Evolutionary conservation across 2,329 filamentous ascomycete species (phyloP), one percentile per base, ranked within the genome.

Genomic region (Aspergillus japonicus): DNA sequence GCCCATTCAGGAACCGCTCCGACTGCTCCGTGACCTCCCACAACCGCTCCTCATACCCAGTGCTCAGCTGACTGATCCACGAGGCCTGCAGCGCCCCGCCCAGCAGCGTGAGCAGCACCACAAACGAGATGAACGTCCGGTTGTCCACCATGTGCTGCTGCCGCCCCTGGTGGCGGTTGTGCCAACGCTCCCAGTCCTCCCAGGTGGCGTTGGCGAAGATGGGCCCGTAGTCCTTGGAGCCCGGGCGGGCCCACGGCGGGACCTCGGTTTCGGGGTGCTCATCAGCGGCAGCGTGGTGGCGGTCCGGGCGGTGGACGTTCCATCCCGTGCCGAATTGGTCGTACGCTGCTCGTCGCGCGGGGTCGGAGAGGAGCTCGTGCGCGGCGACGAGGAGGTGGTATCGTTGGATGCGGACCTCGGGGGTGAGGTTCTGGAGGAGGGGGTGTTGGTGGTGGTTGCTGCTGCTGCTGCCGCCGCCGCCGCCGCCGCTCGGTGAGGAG

Each of bases 181-280:
- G 84, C 88, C 89, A 96, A 49, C 83, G 83, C 78, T 96, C 91
- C 93, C 93, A 97, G 74, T 99, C 95, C 73, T 99, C 95, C 95
- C 95, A 99, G 0, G 95, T 98, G 0, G 92, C 95, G 73, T 98
- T 98, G 67, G 80, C 74, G 69, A 81, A 84, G 52, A 88, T 85
- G 73, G 71, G 81, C 58, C 69, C 78, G 68, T 70, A 66, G 1
- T 67, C 57, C 3, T 63, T 57, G 14, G 59, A 60, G n/a, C 62
- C 66, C 2, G 63, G 52, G 16, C 56, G 39, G 12, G 60, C 50
- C 65, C 64, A 67, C 16, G 65, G 59, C 62, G 71, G 58, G 59
- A 61, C 62, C 24, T 58, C 66, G 29, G 71, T 63, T 42, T 59
- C 64, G 26, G 69, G 39, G 14, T 44, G 14, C 39, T 44, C 12